Evolutionary conservation across 2,329 filamentous ascomycete species (phyloP).

Genomic region (Fusarium dimerum): DNA sequence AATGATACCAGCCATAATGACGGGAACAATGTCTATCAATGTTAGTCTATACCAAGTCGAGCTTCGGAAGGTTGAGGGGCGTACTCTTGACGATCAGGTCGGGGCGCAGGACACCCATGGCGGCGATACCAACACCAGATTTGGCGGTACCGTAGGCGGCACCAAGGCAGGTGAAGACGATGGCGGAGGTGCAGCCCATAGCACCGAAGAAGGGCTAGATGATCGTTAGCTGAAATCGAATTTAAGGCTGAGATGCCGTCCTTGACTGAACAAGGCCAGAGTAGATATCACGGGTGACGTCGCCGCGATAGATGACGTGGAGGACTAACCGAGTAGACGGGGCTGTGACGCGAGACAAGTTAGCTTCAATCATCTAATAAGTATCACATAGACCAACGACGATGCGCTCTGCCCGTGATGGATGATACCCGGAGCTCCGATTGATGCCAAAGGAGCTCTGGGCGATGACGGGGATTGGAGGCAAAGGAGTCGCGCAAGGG

Average conservation of each 20-base stretch:
- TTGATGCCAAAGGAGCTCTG: conserved; percentile 32
- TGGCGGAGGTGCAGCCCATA: conserved; percentile 96
- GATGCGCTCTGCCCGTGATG: conserved; percentile 9
- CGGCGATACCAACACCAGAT: conserved; percentile 97
- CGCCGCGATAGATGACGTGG: conserved; percentile 31
- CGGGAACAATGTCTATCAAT: conserved; percentile 86
- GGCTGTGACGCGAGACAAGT: conserved; percentile 59
- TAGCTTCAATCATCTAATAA: conserved; percentile 40
- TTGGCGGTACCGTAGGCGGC: conserved; percentile 99
- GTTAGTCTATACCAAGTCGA: conserved; percentile 17
- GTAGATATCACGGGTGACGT: conserved; percentile 30
- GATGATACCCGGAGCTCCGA: conserved; percentile 32
- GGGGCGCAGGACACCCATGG: conserved; percentile 96
- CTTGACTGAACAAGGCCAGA: conserved; percentile 20
- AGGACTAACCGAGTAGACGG: conserved; percentile 96
- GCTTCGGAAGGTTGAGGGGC: conserved; percentile 34
- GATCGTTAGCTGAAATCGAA: conserved; percentile 35
- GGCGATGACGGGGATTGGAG: conserved; percentile 25
- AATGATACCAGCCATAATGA: conserved; percentile 99
- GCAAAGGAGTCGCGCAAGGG: conserved; percentile 32
- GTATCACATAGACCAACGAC: conserved; percentile 2
- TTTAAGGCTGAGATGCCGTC: conserved; percentile 16
- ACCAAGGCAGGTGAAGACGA: conserved; percentile 95
- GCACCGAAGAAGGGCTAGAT: conserved; percentile 85
- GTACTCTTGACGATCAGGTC: conserved; percentile 99